These are phyloP conservation scores for Botrytis squamosa DNA, from an alignment of 2,329 filamentous ascomycete genomes.

Conservation along the genomic window DNA sequence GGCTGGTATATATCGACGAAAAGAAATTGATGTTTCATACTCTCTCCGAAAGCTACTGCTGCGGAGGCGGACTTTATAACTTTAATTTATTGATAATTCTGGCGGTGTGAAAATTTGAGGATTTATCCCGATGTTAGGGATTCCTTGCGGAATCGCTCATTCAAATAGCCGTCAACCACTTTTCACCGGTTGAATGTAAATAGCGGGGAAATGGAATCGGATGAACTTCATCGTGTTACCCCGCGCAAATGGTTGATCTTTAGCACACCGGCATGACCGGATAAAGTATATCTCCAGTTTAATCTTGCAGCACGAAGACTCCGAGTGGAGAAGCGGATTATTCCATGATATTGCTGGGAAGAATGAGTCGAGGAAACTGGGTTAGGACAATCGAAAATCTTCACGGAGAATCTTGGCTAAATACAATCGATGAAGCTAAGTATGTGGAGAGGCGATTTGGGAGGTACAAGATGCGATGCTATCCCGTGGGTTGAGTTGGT, in stretches of 20 bases:
- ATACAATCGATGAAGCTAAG: background rate
- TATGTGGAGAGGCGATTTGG: background rate
- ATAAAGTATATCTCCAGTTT: slow-evolving; percentile 17
- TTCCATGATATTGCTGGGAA: background rate
- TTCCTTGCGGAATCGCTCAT: too few relatives aligned
- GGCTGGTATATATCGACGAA: background rate
- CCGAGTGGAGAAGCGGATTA: background rate
- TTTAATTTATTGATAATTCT: background rate
- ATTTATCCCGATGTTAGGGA: too few relatives aligned
- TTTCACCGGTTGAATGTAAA: background rate
- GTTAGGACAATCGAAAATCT: background rate
- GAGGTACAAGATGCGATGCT: slow-evolving; percentile 5
- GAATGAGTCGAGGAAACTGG: background rate
- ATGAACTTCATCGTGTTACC: background rate
- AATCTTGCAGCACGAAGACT: background rate
- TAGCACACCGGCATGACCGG: background rate
- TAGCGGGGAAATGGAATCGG: background rate
- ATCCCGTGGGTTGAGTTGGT: background rate
- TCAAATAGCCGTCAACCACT: background rate
- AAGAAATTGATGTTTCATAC: background rate
- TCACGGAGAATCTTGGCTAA: background rate
- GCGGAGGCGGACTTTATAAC: background rate
- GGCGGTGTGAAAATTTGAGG: background rate
- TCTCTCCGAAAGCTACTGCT: background rate
- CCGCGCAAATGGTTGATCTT: background rate